These are phyloP conservation scores for Ceratobasidium sp. DNA, from an alignment of 1,284 basidiomycete species.

Conservation along the genomic window DNA sequence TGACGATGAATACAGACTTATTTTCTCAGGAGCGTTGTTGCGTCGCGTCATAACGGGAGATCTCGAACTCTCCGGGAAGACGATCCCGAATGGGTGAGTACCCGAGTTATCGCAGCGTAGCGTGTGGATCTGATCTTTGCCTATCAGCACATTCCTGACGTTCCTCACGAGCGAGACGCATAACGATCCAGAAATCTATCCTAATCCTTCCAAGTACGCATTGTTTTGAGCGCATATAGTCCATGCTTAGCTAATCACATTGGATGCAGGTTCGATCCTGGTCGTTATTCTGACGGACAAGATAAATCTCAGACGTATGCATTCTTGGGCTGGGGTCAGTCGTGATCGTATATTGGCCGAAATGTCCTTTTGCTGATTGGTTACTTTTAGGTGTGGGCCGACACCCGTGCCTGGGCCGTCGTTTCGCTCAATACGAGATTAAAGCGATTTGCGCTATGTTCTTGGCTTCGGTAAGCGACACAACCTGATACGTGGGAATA, in stretches of 20 bases:
- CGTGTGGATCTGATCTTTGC: no score
- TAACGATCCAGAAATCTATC: slow-evolving; percentile 31
- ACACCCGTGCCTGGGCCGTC: slow-evolving; percentile 28
- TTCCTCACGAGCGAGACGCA: slow-evolving; percentile 25
- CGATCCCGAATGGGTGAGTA: slow-evolving; percentile 24
- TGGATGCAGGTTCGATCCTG: slow-evolving; percentile 12
- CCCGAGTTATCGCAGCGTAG: no score
- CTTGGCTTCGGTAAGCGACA: slow-evolving; percentile 18
- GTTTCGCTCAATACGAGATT: slow-evolving; percentile 40
- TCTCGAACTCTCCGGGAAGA: slow-evolving; percentile 19
- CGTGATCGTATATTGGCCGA: background rate
- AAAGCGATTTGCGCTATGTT: slow-evolving; percentile 29
- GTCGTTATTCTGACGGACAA: slow-evolving; percentile 24
- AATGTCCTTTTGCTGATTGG: background rate
- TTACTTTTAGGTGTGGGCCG: slow-evolving; percentile 16
- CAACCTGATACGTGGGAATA: background rate
- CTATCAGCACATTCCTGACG: slow-evolving; percentile 21
- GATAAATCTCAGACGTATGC: slow-evolving; percentile 35
- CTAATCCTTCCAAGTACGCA: slow-evolving; percentile 23
- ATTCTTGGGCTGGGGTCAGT: slow-evolving; percentile 38
- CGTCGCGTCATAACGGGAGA: slow-evolving; percentile 31
- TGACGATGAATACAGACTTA: slow-evolving; percentile 5
- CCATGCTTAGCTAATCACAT: background rate
- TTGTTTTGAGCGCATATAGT: slow-evolving; percentile 7
- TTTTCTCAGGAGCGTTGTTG: slow-evolving; percentile 14